Conservation (phyloP, 23 red algal species). For the Cyanidioschyzon merolae region DNA sequence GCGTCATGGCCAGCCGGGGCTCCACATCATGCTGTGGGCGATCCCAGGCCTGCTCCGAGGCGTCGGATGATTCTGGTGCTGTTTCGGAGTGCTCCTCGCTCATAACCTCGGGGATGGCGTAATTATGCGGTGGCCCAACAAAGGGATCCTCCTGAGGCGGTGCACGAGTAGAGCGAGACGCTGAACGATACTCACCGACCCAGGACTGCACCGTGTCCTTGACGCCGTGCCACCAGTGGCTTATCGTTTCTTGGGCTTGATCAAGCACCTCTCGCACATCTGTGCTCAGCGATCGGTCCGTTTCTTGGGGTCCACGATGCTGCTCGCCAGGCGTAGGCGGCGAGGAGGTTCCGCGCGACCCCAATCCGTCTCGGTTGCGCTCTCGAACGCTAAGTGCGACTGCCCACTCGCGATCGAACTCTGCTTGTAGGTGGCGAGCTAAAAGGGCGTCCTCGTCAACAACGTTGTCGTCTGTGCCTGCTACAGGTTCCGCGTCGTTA, state of each 20-base stretch:
- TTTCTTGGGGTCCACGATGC: neutral
- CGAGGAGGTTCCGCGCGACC: neutral
- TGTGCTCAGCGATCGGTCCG: neutral
- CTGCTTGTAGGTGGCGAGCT: neutral
- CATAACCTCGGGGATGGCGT: neutral
- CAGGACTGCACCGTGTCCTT: neutral
- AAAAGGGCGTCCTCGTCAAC: neutral
- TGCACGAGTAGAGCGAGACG: neutral
- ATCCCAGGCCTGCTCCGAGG: too few species aligned
- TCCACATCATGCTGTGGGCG: too few species aligned
- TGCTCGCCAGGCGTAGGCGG: neutral
- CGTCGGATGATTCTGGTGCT: neutral
- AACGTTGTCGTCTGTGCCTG: too few species aligned
- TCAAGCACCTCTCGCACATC: conserved; percentile 4
- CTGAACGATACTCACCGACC: neutral
- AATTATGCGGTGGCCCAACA: neutral
- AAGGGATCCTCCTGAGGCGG: neutral
- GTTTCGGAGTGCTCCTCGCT: neutral
- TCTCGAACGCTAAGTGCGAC: neutral
- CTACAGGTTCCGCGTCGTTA: too few species aligned
- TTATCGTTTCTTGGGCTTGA: neutral
- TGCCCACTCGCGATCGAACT: neutral
- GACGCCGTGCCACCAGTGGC: conserved; percentile 9
- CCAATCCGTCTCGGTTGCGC: neutral
- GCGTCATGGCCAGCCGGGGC: too few species aligned